A percentile compares a stretch with the other conserved stretches of the same genome.
Conservation (phyloP, 768 basidiomycete species). For the Kwoniella sp. region DNA sequence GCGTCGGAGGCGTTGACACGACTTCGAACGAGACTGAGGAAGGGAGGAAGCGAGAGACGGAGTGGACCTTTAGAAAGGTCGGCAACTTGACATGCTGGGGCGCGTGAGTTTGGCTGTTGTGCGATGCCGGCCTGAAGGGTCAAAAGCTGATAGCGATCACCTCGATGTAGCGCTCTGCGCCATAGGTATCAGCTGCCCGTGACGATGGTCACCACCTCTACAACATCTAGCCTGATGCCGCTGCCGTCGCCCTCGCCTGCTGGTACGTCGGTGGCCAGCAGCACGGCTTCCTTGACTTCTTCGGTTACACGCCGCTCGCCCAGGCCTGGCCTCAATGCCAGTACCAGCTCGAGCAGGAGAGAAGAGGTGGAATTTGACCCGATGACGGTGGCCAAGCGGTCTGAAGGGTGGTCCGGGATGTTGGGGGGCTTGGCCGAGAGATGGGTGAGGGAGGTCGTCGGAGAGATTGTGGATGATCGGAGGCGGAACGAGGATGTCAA, state of each 20-base stretch:
- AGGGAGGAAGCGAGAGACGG: slow-evolving; percentile 19
- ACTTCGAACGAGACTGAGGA: slow-evolving; percentile 6
- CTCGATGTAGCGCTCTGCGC: slow-evolving; percentile 42
- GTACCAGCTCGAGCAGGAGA: neutral
- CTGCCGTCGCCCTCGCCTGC: too few species aligned
- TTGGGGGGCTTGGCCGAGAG: slow-evolving; percentile 16
- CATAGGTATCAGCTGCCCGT: slow-evolving; percentile 39
- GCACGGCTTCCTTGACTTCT: neutral
- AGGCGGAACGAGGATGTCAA: neutral
- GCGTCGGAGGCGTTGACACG: neutral
- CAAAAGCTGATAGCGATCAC: neutral
- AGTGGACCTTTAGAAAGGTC: slow-evolving; percentile 47
- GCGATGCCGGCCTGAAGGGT: neutral
- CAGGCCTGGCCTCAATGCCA: neutral
- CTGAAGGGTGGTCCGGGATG: slow-evolving; percentile 40
- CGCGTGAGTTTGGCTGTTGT: slow-evolving; percentile 41
- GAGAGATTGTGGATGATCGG: slow-evolving; percentile 17
- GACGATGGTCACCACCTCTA: slow-evolving; percentile 1
- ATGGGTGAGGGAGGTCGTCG: slow-evolving; percentile 33
- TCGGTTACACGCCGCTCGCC: neutral
- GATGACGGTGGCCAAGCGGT: slow-evolving; percentile 35
- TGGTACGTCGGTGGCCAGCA: neutral
- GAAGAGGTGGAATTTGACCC: slow-evolving; percentile 37
- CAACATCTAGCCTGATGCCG: neutral
- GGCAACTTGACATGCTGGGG: slow-evolving; percentile 45